These are phyloP conservation scores for Ophiocordyceps australis DNA, from an alignment of 2,329 filamentous ascomycete genomes.

Conservation along the genomic window DNA sequence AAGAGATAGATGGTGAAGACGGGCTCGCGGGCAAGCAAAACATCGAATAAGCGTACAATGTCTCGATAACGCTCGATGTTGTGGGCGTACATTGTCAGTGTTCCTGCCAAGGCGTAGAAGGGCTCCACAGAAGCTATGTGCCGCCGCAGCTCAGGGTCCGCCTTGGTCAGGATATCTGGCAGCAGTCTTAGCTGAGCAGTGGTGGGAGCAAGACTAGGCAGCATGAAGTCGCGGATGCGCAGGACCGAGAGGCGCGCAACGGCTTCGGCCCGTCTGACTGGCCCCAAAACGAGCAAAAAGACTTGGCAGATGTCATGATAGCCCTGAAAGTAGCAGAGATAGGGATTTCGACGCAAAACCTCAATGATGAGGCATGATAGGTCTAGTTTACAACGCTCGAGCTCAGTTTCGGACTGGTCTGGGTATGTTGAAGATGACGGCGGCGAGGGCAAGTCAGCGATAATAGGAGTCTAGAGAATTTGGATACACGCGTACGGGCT, in stretches of 20 bases:
- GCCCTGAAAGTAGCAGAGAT: conserved; percentile 91
- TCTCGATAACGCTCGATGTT: conserved; percentile 81
- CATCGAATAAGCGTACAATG: conserved; percentile 84
- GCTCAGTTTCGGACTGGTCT: conserved; percentile 53
- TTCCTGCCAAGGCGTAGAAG: conserved; percentile 86
- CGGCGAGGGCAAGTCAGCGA: too few species aligned
- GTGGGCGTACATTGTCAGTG: conserved; percentile 89
- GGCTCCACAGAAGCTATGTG: conserved; percentile 70
- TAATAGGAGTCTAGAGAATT: too few species aligned
- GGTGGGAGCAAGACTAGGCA: conserved; percentile 68
- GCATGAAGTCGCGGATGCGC: conserved; percentile 94
- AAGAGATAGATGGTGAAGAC: conserved; percentile 84
- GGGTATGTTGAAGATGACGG: too few species aligned
- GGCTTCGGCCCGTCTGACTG: conserved; percentile 37
- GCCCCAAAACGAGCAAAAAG: conserved; percentile 66
- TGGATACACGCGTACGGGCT: conserved; percentile 32
- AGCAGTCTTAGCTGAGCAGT: conserved; percentile 75
- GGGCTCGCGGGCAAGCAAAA: conserved; percentile 73
- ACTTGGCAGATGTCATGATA: conserved; percentile 98
- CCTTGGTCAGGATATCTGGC: conserved; percentile 57
- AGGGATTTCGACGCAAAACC: conserved; percentile 63
- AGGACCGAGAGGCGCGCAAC: conserved; percentile 73
- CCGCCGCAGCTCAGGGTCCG: conserved; percentile 51
- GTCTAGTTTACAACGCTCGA: conserved; percentile 53
- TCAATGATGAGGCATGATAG: conserved; percentile 66